Percentiles rank a stretch among this genome's conserved stretches.
These are phyloP conservation scores for Sporisorium exsertum DNA, from an alignment of 1,284 basidiomycete species.

Conservation along the genomic window DNA sequence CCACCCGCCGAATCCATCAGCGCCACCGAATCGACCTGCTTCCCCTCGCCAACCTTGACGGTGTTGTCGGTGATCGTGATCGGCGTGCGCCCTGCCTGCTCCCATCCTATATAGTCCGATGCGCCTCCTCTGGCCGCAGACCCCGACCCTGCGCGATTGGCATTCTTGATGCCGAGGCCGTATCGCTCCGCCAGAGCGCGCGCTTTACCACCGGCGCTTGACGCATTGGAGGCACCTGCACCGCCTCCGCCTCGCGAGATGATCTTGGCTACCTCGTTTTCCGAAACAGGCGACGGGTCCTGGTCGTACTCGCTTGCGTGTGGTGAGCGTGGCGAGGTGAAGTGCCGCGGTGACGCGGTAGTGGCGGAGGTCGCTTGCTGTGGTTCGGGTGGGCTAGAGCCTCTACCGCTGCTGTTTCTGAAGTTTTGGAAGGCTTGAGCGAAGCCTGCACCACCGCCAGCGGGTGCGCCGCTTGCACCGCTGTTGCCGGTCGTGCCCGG, in stretches of 20 bases:
- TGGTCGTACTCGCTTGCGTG: slow-evolving; percentile 52
- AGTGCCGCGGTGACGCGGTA: not conserved
- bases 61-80: slow-evolving; percentile 51
- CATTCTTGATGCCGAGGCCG: slow-evolving; percentile 37
- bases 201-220: slow-evolving; percentile 24
- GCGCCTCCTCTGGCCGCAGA: not conserved
- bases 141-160: slow-evolving; percentile 13
- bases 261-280: slow-evolving; percentile 63
- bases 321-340: slow-evolving; percentile 42
- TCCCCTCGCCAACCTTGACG: not conserved
- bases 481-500: slow-evolving; percentile 3
- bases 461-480: not conserved
- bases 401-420: slow-evolving; percentile 15
- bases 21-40: slow-evolving; percentile 30
- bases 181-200: slow-evolving; percentile 39
- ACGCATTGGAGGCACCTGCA: slow-evolving; percentile 5
- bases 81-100: slow-evolving; percentile 51
- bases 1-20: slow-evolving; percentile 50
- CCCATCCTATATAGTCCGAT: slow-evolving; percentile 45
- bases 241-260: slow-evolving; percentile 30
- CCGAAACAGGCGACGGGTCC: slow-evolving; percentile 56
- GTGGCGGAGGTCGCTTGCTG: slow-evolving; percentile 3
- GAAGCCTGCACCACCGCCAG: slow-evolving; percentile 26
- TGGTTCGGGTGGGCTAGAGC: slow-evolving; percentile 6
- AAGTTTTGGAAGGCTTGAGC: slow-evolving; percentile 39